Base-by-base conservation (phyloP, 768 basidiomycete genomes). In the Phaeotremella skinneri region DNA sequence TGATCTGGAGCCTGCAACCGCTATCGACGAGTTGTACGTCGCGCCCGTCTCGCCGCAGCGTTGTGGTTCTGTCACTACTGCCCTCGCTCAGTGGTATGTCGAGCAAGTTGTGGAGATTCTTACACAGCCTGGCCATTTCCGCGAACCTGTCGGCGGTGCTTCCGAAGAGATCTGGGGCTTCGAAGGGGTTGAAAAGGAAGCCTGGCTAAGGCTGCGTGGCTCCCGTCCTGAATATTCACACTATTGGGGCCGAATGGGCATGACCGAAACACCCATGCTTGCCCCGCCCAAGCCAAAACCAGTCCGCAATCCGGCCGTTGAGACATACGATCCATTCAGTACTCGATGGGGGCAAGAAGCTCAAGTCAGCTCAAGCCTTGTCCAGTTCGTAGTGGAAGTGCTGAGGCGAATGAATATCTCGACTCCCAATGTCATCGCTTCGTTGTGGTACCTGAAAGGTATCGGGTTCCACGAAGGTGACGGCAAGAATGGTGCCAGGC, bases 361-460 rank as follows among this genome's bases (percentile, higher is more conserved):
- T 34, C 30, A 52, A 54, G 20, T 53, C 53, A 50, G 56, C 29
- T n/a, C 42, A 2, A 23, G 34, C 1, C 52, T 72, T 7, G 65
- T 67, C 48, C 49, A 29, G 41, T 72, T 65, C 54, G 51, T 72
- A 14, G 34, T 48, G 41, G 59, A 69, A 16, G 51, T 67, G 25
- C 34, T 72, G 14, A 48, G 53, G 23, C 67, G 68, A 13, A 72
- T 72, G 70, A 60, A 58, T 3, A 57, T 72, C 50, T 52, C 55
- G 2, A 56, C 63, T 1, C 43, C 58, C 23, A 45, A 63, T 7
- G 50, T 69, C 39, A 51, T 72, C 30, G 47, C 68, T 11, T 68
- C 66, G 25, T 58, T 69, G 1, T 72, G 68, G 68, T 72, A 51
- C 51, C 59, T 72, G 20, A 42, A 55, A n/a, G 70, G 70, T n/a